phyloP scores from a whole-genome alignment of 192 early-diverging fungal species.

The Glomus cerebriforme region DNA sequence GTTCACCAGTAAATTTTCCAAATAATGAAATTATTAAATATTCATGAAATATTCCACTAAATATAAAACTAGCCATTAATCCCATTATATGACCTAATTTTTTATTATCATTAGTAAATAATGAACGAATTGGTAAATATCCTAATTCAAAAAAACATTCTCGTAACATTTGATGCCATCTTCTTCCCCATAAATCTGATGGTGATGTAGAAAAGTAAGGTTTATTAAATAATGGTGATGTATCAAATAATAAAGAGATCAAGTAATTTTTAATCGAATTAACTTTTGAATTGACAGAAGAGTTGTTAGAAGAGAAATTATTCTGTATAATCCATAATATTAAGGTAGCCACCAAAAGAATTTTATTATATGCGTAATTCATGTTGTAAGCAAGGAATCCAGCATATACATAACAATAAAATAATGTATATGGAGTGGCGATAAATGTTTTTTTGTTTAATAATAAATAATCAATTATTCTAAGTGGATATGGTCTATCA shows the following conservation, averaged over 20 bases:
- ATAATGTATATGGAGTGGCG: neutral
- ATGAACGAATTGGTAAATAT: neutral
- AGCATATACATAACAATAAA: conserved; percentile 6
- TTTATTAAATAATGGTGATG: neutral
- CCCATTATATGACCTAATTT: neutral
- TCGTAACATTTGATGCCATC: neutral
- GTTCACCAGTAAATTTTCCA: neutral
- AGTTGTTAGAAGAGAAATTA: neutral
- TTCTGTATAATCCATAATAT: neutral
- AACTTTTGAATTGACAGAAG: neutral
- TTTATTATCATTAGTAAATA: neutral
- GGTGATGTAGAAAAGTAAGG: neutral
- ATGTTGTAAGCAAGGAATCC: neutral
- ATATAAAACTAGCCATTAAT: neutral
- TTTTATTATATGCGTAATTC: neutral
- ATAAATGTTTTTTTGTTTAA: neutral
- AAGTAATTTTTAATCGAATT: neutral
- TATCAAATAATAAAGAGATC: neutral
- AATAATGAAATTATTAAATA: neutral
- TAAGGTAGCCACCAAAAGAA: neutral
- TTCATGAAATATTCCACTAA: conserved; percentile 9
- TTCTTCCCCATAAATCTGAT: conserved; percentile 13
- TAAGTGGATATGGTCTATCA: neutral
- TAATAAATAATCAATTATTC: conserved; percentile 7
- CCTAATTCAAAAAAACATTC: conserved; percentile 12